Conservation (phyloP, 148 eudicot species). For the Chenopodium formosanum region DNA sequence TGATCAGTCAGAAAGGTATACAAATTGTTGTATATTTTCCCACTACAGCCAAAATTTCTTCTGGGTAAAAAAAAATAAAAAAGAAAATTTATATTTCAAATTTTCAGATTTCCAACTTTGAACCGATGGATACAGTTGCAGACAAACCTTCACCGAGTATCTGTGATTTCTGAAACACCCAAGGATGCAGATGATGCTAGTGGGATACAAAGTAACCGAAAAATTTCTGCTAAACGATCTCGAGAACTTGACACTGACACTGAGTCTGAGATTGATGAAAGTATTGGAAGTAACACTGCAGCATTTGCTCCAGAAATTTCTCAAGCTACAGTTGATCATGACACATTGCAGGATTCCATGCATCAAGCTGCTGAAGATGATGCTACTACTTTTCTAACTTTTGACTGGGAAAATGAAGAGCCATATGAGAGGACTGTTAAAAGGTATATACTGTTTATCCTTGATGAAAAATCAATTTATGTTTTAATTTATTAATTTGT, state of each 20-base stretch:
- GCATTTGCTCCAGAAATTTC: constrained; percentile 41
- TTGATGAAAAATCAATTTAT: neutral
- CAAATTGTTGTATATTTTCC: neutral
- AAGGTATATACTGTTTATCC: constrained; percentile 45
- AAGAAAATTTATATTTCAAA: neutral
- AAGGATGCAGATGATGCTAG: constrained; percentile 46
- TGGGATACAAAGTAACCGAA: constrained; percentile 38
- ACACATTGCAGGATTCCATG: constrained; percentile 48
- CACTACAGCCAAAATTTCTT: neutral
- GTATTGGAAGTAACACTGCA: constrained; percentile 37
- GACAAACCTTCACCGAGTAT: constrained; percentile 91
- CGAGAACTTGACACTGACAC: constrained; percentile 77
- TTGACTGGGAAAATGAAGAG: constrained; percentile 97
- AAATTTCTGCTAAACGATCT: constrained; percentile 58
- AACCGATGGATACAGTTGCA: constrained; percentile 99
- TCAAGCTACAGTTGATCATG: constrained; percentile 45
- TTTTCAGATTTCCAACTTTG: constrained; percentile 87
- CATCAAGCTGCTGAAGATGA: constrained; percentile 48
- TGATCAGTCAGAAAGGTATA: constrained; percentile 94
- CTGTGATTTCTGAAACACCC: constrained; percentile 66
- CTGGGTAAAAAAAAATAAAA: neutral
- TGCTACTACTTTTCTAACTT: constrained; percentile 64
- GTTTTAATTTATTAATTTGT: neutral
- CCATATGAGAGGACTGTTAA: constrained; percentile 92
- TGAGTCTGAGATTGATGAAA: constrained; percentile 77